These are phyloP conservation scores for Alnus glutinosa DNA, from an alignment of 306 rosid genomes.

Conservation along the genomic window DNA sequence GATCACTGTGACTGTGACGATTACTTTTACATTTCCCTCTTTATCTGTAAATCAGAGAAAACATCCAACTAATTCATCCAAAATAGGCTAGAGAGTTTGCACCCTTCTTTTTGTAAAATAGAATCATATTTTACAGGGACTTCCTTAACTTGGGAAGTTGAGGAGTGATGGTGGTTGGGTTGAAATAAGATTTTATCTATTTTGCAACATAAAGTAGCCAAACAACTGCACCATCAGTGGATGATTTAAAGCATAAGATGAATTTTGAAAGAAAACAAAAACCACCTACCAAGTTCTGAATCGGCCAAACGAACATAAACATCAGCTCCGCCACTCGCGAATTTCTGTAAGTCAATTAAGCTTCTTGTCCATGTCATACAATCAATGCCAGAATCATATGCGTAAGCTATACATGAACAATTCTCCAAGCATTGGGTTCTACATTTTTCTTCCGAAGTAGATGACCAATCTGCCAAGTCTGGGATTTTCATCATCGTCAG, in stretches of 20 bases:
- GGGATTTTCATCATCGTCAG: slow-evolving; percentile 46
- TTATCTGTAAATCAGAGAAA: neutral
- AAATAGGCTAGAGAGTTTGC: neutral
- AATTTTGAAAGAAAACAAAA: neutral
- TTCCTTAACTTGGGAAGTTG: neutral
- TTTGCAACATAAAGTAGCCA: neutral
- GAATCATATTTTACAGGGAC: neutral
- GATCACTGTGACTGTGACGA: neutral
- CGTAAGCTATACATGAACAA: slow-evolving; percentile 34
- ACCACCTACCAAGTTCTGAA: slow-evolving; percentile 41
- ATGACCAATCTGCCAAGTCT: slow-evolving; percentile 6
- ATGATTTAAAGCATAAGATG: neutral
- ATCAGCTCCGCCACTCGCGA: slow-evolving; percentile 29
- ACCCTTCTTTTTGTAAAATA: neutral
- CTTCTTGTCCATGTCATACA: slow-evolving; percentile 33
- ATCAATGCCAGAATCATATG: slow-evolving; percentile 16
- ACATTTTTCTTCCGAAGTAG: slow-evolving; percentile 7
- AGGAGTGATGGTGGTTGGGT: neutral
- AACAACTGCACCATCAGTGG: neutral
- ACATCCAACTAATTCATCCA: neutral
- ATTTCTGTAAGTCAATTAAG: slow-evolving; percentile 18
- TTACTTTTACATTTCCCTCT: neutral
- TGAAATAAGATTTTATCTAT: neutral
- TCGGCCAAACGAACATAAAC: slow-evolving; percentile 35
- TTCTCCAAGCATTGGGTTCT: slow-evolving; percentile 30